Conservation (phyloP, 306 rosid species). For the Macrotyloma uniflorum region DNA sequence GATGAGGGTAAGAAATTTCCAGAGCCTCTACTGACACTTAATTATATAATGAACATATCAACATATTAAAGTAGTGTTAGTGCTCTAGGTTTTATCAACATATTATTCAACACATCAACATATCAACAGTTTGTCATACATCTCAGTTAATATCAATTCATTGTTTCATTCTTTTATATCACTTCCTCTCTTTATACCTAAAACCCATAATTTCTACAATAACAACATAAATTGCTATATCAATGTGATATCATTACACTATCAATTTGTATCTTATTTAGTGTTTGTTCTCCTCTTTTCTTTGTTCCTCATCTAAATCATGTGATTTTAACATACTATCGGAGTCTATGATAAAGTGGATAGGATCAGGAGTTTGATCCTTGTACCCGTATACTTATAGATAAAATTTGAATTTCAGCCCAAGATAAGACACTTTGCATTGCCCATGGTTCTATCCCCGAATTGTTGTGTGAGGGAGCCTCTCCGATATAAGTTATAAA, state of each 20-base stretch:
- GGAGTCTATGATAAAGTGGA: neutral
- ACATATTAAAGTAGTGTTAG: neutral
- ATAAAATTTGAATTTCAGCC: neutral
- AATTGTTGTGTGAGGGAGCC: neutral
- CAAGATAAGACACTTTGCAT: neutral
- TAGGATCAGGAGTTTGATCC: neutral
- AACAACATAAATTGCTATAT: neutral
- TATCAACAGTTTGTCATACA: neutral
- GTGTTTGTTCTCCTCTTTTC: neutral
- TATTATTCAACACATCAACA: neutral
- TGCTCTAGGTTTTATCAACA: neutral
- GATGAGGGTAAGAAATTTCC: constrained; percentile 70
- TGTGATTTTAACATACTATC: neutral
- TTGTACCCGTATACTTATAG: neutral
- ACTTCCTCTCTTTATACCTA: neutral
- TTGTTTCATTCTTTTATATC: neutral
- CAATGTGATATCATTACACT: neutral
- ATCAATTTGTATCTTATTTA: neutral
- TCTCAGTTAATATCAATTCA: neutral
- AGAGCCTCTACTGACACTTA: constrained; percentile 11
- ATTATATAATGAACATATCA: neutral
- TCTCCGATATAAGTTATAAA: neutral
- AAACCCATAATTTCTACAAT: neutral
- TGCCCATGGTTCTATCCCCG: neutral
- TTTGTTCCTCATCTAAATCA: neutral